Evolutionary conservation across 2,329 filamentous ascomycete genomes (phyloP), one percentile per base, ranked within the genome.

Genomic region (Neopestalotiopsis sp.): DNA sequence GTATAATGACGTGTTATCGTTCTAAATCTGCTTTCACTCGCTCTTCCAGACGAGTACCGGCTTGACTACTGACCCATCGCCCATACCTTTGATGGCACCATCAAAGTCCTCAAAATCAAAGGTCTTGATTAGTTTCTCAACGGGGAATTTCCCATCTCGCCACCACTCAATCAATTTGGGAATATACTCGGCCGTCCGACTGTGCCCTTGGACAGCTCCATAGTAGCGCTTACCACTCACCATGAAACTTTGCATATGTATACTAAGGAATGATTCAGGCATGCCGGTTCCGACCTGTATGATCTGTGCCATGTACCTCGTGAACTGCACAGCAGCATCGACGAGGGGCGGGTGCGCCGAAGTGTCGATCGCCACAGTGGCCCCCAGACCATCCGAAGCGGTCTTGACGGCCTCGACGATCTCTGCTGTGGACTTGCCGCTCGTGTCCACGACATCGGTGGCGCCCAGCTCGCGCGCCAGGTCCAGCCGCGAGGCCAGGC

Each of bases 401-500:
- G 84, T 85, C 63, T 64, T 57, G 24, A 87, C 77, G 0, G 83
- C 84, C 30, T 77, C 78, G 53, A 86, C 84, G 0, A 87, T 83
- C 10, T 82, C 84, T 5, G 84, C 83, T 0, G 85, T 28, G 5
- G 65, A 20, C 10, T 61, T 32, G 12, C 17, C 32, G 28, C 40
- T 63, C 42, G 65, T 69, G 77, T 3, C 83, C 53, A 86, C 76
- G 30, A 81, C 76, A 40, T 86, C 74, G 6, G 77, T 72, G 68
- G 84, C 81, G 89, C 89, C 82, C 92, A 93, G 77, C 87, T 88
- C 79, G 92, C 90, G 70, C 89, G 88, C 20, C 90, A 88, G 68
- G 84, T 84, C n/a, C 86, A 89, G 81, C 92, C 88, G 82, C 92
- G 90, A 79, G 90, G 92, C 74, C 90, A 87, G 34, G 86, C 88